Conservation (phyloP, 2,329 filamentous ascomycete genomes). For the Calcarisporium arbuscula region DNA sequence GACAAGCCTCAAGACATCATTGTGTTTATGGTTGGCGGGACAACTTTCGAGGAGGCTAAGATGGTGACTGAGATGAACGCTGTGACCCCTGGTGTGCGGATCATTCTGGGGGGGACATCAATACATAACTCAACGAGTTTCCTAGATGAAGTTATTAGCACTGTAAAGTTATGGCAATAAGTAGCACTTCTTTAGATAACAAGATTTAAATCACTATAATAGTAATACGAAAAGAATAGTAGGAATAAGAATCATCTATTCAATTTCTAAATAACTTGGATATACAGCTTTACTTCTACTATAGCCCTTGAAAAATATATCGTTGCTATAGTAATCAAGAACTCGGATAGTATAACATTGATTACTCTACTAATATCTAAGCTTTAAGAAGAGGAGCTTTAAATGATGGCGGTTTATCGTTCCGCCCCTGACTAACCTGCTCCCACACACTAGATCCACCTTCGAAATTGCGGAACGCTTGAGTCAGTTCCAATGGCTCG, state of each 20-base stretch:
- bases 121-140: slow-evolving; percentile 87
- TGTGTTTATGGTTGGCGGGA: slow-evolving; percentile 88
- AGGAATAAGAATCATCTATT: too few species aligned
- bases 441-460: slow-evolving; percentile 71
- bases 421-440: slow-evolving; percentile 60
- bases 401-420: slow-evolving; percentile 80
- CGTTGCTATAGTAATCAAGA: too few species aligned
- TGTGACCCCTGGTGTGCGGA: slow-evolving; percentile 76
- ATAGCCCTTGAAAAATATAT: too few species aligned
- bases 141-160: slow-evolving; percentile 83
- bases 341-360: too few species aligned
- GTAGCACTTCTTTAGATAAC: too few species aligned
- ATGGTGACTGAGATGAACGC: slow-evolving; percentile 94
- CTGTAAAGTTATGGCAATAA: too few species aligned
- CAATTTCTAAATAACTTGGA: too few species aligned
- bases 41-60: slow-evolving; percentile 95
- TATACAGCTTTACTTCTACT: too few species aligned
- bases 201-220: too few species aligned
- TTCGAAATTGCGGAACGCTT: slow-evolving; percentile 98
- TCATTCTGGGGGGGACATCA: slow-evolving; percentile 82
- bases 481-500: slow-evolving; percentile 93
- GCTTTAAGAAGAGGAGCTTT: too few species aligned
- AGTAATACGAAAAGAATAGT: too few species aligned
- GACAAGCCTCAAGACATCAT: slow-evolving; percentile 97
- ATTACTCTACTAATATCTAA: too few species aligned